Percentiles rank a stretch among this genome's conserved stretches.
phyloP scores from a whole-genome alignment of 306 rosid species.

The Elaeagnus macrophylla region DNA sequence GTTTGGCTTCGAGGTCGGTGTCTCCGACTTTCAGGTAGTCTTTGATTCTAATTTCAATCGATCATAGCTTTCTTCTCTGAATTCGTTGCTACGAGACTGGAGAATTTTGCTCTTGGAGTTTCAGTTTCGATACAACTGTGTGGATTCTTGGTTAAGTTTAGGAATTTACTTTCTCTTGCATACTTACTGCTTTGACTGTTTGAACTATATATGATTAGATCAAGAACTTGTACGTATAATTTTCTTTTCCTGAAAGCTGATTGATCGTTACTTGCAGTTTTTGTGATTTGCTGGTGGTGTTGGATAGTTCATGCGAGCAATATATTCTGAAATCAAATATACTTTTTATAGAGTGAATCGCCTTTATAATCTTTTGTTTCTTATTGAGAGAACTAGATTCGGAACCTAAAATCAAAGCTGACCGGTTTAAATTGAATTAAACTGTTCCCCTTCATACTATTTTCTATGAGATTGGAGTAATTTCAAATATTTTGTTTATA shows the following conservation, averaged over 20 bases:
- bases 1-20: no score
- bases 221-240: not conserved
- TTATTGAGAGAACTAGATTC: no score
- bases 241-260: slow-evolving; percentile 5
- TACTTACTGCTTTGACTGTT: not conserved
- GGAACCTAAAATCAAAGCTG: no score
- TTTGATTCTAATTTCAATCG: no score
- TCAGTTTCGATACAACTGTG: not conserved
- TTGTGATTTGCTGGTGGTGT: not conserved
- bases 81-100: not conserved
- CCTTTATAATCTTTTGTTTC: no score
- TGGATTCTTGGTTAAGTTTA: not conserved
- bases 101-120: slow-evolving; percentile 4
- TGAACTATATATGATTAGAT: slow-evolving; percentile 7
- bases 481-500: not conserved
- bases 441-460: no score
- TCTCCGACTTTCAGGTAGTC: no score
- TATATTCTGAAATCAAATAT: no score
- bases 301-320: not conserved
- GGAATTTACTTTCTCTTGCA: not conserved
- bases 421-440: no score
- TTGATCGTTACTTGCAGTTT: not conserved
- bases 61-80: no score
- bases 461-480: no score
- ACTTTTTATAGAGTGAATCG: no score